Evolutionary conservation across 2,329 filamentous ascomycete genomes (phyloP), one percentile per base, ranked within the genome.

Genomic region (Claviceps maximensis): DNA sequence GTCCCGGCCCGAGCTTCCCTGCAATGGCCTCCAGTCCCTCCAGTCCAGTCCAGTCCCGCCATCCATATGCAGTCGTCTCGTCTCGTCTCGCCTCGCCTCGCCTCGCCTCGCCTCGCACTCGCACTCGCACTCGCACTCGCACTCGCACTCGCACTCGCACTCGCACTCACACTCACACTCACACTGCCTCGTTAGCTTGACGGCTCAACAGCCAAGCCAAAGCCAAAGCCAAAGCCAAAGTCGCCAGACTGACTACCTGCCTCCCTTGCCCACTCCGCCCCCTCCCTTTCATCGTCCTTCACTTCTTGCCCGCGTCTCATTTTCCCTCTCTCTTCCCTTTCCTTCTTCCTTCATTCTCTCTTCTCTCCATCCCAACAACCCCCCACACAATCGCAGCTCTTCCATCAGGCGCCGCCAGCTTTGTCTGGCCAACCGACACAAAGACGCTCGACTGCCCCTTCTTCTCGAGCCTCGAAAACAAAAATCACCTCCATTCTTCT

Each of bases 311-410:
- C 42, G 41, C 51, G 47, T 50, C 50, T 49, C 25, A 19, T 46
- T 23, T 45, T 46, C 45, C 53, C 42, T 52, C 49, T 51, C 53
- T 53, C 53, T 53, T 54, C 49, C 54, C 52, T 49, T 51, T 49
- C 47, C 4, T 33, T 50, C 51, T 46, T n/a, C 15, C n/a, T n/a
- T 29, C 23, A 19, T 45, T n/a, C 44, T 19, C n/a, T n/a, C 10
- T 19, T n/a, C 19, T n/a, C 51, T 41, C 55, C 49, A n/a, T n/a
- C 49, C 54, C 48, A 38, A 47, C 50, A 50, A 33, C 25, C 25
- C 50, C 54, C 46, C 33, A 52, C 56, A 50, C 44, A 52, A 52
- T 52, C 56, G 23, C 46, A 33, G 29, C 45, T 53, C 42, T 41
- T 19, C 27, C 38, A 41, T 46, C 51, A 42, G 27, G 40, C 41